Percentiles rank a stretch among this genome's conserved stretches.
Conservation (phyloP, 768 basidiomycete genomes). For the Termitomyces heimii region DNA sequence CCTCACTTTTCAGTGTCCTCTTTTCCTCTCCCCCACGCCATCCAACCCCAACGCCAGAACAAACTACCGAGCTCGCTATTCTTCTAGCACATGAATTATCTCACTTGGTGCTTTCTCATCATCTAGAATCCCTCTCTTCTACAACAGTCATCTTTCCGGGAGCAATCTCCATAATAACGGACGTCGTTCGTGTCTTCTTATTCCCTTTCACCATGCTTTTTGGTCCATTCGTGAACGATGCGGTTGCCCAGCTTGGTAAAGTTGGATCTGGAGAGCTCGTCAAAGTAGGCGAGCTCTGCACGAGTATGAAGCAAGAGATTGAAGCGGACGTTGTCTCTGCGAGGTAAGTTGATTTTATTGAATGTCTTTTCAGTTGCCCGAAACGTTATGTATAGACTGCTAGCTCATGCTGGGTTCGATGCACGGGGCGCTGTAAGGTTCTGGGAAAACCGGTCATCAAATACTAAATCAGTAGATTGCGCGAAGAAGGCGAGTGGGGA, state of each 20-base stretch:
- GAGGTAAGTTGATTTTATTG: conserved; percentile 43
- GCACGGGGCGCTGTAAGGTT: conserved; percentile 76
- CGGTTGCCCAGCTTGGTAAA: conserved; percentile 75
- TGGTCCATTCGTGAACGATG: conserved; percentile 95
- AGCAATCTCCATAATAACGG: conserved; percentile 68
- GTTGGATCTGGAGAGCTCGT: conserved; percentile 71
- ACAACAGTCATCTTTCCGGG: conserved; percentile 79
- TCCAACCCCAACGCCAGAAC: conserved; percentile 65
- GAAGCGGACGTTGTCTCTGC: conserved; percentile 91
- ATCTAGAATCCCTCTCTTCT: conserved; percentile 87
- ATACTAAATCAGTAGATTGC: conserved; percentile 38
- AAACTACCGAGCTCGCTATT: conserved; percentile 85
- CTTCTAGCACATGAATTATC: conserved; percentile 92
- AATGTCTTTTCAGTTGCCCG: neutral
- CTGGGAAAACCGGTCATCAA: conserved; percentile 62
- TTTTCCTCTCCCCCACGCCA: conserved; percentile 30
- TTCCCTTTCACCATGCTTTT: conserved; percentile 90
- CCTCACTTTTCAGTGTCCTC: conserved; percentile 41
- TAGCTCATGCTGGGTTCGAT: conserved; percentile 90
- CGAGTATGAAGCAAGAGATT: conserved; percentile 77
- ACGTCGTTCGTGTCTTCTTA: conserved; percentile 69
- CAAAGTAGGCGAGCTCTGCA: conserved; percentile 70
- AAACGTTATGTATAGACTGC: conserved; percentile 45
- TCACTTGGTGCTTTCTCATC: conserved; percentile 86
- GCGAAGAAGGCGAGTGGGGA: conserved; percentile 16